phyloP scores from a whole-genome alignment of 192 early-diverging fungal genomes.

The Coemansia sp. region DNA sequence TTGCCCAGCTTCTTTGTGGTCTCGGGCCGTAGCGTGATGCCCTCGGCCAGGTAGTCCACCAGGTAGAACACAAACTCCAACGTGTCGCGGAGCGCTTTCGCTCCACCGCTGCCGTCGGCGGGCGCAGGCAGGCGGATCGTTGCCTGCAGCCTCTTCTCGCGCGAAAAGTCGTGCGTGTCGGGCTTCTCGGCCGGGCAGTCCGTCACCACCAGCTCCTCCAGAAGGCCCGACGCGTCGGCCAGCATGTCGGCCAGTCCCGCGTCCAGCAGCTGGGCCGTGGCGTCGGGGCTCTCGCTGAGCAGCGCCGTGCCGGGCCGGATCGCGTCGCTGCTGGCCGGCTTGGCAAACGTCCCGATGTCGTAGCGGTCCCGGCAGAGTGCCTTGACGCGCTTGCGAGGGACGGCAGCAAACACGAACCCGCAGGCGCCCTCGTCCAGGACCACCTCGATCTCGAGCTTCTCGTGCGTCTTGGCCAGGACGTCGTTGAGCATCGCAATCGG shows the following conservation, averaged over 20 bases:
- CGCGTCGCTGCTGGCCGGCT: conserved; percentile 5
- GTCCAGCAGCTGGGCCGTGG: conserved; percentile 48
- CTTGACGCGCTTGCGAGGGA: conserved; percentile 52
- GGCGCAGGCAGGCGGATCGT: conserved; percentile 32
- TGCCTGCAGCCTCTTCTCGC: conserved; percentile 48
- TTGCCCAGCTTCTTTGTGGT: conserved; percentile 55
- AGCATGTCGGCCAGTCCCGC: conserved; percentile 48
- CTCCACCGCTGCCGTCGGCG: conserved; percentile 12
- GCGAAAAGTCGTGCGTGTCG: conserved; percentile 39
- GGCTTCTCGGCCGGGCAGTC: conserved; percentile 60
- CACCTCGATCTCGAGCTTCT: conserved; percentile 43
- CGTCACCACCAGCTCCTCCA: conserved; percentile 57
- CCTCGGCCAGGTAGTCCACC: conserved; percentile 34
- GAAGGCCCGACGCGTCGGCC: conserved; percentile 22
- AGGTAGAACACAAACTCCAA: conserved; percentile 48
- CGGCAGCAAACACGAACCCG: conserved; percentile 66
- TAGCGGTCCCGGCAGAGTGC: conserved; percentile 59
- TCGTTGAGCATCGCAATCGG: conserved; percentile 43
- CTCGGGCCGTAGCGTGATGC: conserved; percentile 34
- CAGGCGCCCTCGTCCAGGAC: conserved; percentile 41
- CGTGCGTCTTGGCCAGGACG: conserved; percentile 27
- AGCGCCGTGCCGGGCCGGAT: conserved; percentile 44
- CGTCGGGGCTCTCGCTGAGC: conserved; percentile 56
- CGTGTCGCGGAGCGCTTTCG: conserved; percentile 11
- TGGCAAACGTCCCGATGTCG: conserved; percentile 51